Evolutionary conservation across 164 flowering plant species (phyloP).

Genomic region (Nymphaea colorata): DNA sequence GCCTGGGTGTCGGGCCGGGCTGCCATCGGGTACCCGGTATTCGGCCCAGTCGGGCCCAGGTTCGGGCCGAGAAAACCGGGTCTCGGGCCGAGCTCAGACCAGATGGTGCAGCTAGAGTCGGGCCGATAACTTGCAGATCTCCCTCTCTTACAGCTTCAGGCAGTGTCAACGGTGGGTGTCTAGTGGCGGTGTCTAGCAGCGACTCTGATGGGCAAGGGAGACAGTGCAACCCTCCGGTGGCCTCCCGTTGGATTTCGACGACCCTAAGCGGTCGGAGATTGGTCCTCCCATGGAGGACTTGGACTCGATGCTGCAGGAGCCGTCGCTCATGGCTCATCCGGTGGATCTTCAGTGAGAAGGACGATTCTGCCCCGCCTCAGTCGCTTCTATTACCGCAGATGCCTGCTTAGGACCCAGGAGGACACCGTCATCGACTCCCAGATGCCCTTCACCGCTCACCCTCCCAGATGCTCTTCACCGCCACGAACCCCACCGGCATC

Average conservation of each 20-base stretch:
- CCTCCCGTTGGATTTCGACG: neutral
- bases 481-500: neutral
- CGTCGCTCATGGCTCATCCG: slow-evolving; percentile 1
- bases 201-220: slow-evolving; percentile 22
- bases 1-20: too few relatives aligned
- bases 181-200: slow-evolving; percentile 4
- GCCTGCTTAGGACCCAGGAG: neutral
- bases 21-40: too few relatives aligned
- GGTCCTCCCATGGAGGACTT: slow-evolving; percentile 34
- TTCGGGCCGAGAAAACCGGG: too few relatives aligned
- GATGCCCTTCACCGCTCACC: slow-evolving; percentile 3
- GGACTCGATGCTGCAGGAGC: slow-evolving; percentile 42
- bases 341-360: slow-evolving; percentile 40
- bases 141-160: slow-evolving; percentile 7
- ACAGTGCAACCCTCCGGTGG: slow-evolving; percentile 5
- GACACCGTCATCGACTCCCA: slow-evolving; percentile 7
- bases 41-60: too few relatives aligned
- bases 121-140: too few relatives aligned
- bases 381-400: neutral
- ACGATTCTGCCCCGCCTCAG: slow-evolving; percentile 24
- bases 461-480: slow-evolving; percentile 8
- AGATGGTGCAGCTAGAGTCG: too few relatives aligned
- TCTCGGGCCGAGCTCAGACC: too few relatives aligned
- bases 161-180: neutral
- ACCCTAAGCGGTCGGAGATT: too few relatives aligned